These are phyloP conservation scores for Candida wancherniae DNA, from an alignment of 805 yeast species.

Conservation along the genomic window DNA sequence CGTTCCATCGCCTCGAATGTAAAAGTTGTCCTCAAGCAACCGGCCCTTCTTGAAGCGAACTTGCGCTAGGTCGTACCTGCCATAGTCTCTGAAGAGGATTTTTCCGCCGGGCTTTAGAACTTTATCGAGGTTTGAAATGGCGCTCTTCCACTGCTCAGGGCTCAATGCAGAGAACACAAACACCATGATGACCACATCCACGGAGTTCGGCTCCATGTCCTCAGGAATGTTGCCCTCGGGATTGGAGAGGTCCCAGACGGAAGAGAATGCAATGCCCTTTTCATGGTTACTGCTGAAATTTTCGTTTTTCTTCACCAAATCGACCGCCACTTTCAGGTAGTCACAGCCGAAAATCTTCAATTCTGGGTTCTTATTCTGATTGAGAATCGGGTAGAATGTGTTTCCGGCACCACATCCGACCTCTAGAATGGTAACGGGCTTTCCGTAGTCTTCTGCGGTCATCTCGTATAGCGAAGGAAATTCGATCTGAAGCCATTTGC, in stretches of 20 bases:
- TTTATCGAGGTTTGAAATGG: conserved; percentile 64
- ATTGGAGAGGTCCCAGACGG: conserved; percentile 95
- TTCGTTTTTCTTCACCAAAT: conserved; percentile 65
- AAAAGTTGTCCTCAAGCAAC: conserved; percentile 84
- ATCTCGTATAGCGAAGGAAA: conserved; percentile 82
- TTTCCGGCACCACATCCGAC: conserved; percentile 99
- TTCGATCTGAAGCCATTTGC: conserved; percentile 94
- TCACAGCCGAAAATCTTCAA: conserved; percentile 80
- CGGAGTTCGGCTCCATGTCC: conserved; percentile 72
- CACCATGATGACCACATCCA: conserved; percentile 90
- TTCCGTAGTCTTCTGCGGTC: conserved; percentile 59
- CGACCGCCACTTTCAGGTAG: conserved; percentile 85
- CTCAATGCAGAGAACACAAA: conserved; percentile 90
- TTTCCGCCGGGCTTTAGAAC: conserved; percentile 90
- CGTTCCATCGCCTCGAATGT: conserved; percentile 96
- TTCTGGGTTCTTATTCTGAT: conserved; percentile 75
- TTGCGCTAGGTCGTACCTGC: conserved; percentile 93
- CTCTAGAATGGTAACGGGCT: conserved; percentile 74
- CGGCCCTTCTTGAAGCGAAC: conserved; percentile 87
- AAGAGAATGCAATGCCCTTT: conserved; percentile 59
- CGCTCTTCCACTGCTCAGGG: conserved; percentile 87
- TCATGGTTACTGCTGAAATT: conserved; percentile 49
- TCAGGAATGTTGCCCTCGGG: conserved; percentile 73
- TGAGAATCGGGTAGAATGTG: conserved; percentile 85
- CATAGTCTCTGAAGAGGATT: conserved; percentile 88